A percentile compares a stretch with the other conserved stretches of the same genome.
phyloP scores from a whole-genome alignment of 768 basidiomycete species.

The Austroboletus festivus region DNA sequence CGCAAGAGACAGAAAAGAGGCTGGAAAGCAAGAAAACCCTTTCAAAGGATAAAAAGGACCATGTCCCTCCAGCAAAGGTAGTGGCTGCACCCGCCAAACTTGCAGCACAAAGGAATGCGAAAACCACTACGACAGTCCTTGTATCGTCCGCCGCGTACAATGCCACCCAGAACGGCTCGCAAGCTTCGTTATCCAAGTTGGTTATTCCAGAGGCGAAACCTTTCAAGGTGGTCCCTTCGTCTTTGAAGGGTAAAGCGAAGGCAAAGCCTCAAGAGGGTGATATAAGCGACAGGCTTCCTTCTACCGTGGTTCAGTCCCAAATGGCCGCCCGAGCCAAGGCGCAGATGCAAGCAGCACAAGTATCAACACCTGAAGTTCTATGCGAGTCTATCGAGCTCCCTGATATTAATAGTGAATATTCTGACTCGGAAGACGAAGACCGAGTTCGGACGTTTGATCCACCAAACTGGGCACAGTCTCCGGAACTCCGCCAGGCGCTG shows the following conservation, averaged over 20 bases:
- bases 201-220: slow-evolving; percentile 32
- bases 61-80: slow-evolving; percentile 24
- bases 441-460: slow-evolving; percentile 68
- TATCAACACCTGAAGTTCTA: slow-evolving; percentile 46
- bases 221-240: slow-evolving; percentile 36
- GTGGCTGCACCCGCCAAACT: slow-evolving; percentile 22
- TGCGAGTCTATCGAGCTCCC: slow-evolving; percentile 89
- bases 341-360: slow-evolving; percentile 57
- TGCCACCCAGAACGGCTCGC: slow-evolving; percentile 31
- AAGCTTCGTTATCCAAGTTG: slow-evolving; percentile 29
- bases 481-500: slow-evolving; percentile 75
- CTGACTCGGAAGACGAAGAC: slow-evolving; percentile 91
- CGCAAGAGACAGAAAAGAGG: slow-evolving; percentile 52
- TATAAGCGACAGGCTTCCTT: slow-evolving; percentile 48
- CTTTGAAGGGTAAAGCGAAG: slow-evolving; percentile 51
- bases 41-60: slow-evolving; percentile 51
- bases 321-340: slow-evolving; percentile 72
- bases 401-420: slow-evolving; percentile 96
- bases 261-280: slow-evolving; percentile 47
- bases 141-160: slow-evolving; percentile 41
- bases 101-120: slow-evolving; percentile 35
- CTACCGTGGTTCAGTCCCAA: slow-evolving; percentile 59
- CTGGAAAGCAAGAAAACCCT: slow-evolving; percentile 57
- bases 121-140: slow-evolving; percentile 32
- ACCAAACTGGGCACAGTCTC: slow-evolving; percentile 90